Percentiles rank a stretch among this genome's conserved stretches.
These are phyloP conservation scores for Escallonia herrerae DNA, from an alignment of 129 eudicot genomes.

Conservation along the genomic window DNA sequence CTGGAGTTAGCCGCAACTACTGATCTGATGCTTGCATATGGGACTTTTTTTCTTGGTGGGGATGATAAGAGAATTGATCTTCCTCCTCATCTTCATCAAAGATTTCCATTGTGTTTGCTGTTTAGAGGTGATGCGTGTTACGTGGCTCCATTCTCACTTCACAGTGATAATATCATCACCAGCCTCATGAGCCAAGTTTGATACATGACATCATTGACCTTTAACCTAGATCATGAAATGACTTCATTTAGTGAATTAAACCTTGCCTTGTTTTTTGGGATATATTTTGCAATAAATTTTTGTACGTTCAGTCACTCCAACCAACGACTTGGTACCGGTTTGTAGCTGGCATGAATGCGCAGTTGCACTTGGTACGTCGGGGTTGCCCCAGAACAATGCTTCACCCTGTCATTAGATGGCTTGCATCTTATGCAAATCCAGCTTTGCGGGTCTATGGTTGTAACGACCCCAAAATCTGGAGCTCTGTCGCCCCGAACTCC, in stretches of 20 bases:
- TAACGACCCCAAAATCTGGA: too few species aligned
- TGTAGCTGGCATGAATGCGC: conserved; percentile 97
- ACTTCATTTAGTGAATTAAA: too few species aligned
- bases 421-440: conserved; percentile 78
- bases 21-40: conserved; percentile 88
- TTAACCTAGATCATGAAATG: too few species aligned
- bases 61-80: conserved; percentile 93
- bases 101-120: conserved; percentile 75
- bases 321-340: conserved; percentile 95
- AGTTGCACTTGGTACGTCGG: conserved; percentile 69
- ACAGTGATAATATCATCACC: conserved; percentile 72
- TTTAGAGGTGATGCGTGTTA: conserved; percentile 97
- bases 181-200: conserved; percentile 95
- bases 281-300: too few species aligned
- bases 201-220: background rate
- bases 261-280: too few species aligned
- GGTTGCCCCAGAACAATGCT: conserved; percentile 66
- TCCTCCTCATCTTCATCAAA: conserved; percentile 80
- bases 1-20: conserved; percentile 89
- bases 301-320: conserved; percentile 56
- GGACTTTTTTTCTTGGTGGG: conserved; percentile 94
- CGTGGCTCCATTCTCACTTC: conserved; percentile 89
- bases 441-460: conserved; percentile 47
- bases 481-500: too few species aligned
- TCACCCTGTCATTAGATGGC: conserved; percentile 58